These are phyloP conservation scores for Tolypocladium paradoxum DNA, from an alignment of 2,329 filamentous ascomycete species.

Conservation along the genomic window DNA sequence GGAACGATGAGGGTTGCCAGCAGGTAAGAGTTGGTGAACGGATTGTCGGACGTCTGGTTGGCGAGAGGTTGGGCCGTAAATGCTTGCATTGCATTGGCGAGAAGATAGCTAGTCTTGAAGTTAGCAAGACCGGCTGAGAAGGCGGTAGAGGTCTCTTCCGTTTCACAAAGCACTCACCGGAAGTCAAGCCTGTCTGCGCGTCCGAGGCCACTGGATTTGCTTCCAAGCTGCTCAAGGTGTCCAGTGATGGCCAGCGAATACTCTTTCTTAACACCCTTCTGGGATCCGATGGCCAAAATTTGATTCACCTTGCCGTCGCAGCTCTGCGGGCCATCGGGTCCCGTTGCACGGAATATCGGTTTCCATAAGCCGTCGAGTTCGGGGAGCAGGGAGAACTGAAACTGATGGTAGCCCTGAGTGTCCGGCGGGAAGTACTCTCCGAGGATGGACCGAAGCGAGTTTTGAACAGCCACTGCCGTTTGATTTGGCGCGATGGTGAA, in stretches of 20 bases:
- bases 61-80: slow-evolving; percentile 40
- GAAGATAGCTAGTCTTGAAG: slow-evolving; percentile 38
- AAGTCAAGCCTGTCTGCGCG: slow-evolving; percentile 48
- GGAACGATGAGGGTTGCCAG: slow-evolving; percentile 49
- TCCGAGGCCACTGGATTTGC: slow-evolving; percentile 35
- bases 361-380: slow-evolving; percentile 42
- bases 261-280: slow-evolving; percentile 40
- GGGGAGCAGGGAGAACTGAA: slow-evolving; percentile 34
- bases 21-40: slow-evolving; percentile 40
- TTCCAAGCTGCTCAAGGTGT: slow-evolving; percentile 44
- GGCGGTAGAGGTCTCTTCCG: no score
- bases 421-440: slow-evolving; percentile 38
- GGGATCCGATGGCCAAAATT: slow-evolving; percentile 48
- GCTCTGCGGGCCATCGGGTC: slow-evolving; percentile 14
- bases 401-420: slow-evolving; percentile 34
- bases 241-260: slow-evolving; percentile 37
- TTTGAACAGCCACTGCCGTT: slow-evolving; percentile 44
- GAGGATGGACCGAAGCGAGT: slow-evolving; percentile 43
- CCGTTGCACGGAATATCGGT: slow-evolving; percentile 34
- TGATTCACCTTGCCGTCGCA: slow-evolving; percentile 36
- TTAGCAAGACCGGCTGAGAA: background rate
- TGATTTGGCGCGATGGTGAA: slow-evolving; percentile 29
- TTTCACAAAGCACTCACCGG: slow-evolving; percentile 28
- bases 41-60: slow-evolving; percentile 41
- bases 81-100: slow-evolving; percentile 49